Percentiles rank a stretch among this genome's conserved stretches.
Conservation (phyloP, 2,329 filamentous ascomycete species). For the Helicocarpus griseus region DNA sequence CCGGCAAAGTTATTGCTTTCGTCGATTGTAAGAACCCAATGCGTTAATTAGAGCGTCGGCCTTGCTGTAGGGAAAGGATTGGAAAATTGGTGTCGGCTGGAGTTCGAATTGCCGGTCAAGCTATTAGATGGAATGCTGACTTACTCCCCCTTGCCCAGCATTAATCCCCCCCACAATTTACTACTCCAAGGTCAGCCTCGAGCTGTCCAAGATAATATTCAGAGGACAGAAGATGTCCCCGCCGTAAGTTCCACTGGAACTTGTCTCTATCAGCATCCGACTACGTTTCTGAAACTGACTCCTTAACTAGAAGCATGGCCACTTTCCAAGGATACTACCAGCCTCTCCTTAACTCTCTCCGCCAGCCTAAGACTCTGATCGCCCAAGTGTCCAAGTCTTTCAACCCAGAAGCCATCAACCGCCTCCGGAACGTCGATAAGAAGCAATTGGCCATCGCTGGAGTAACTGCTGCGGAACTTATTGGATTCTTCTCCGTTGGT, state of each 20-base stretch:
- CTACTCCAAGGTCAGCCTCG: constrained; percentile 81
- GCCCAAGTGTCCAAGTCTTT: constrained; percentile 22
- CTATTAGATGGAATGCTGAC: not conserved
- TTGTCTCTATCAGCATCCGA: constrained; percentile 2
- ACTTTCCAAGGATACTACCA: constrained; percentile 85
- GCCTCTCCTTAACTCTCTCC: constrained; percentile 58
- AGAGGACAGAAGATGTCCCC: constrained; percentile 82
- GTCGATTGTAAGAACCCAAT: constrained; percentile 63
- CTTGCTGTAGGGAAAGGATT: too few relatives aligned
- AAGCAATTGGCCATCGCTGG: constrained; percentile 63
- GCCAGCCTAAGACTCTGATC: constrained; percentile 57
- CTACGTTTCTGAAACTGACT: constrained; percentile 3
- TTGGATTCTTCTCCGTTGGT: constrained; percentile 96
- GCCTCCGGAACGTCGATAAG: constrained; percentile 59
- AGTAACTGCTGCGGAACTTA: constrained; percentile 71
- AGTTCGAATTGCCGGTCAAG: too few relatives aligned
- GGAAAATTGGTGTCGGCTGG: too few relatives aligned
- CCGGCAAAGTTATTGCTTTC: constrained; percentile 66
- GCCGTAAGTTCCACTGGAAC: constrained; percentile 57
- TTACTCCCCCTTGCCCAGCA: constrained; percentile 44
- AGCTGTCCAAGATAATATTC: constrained; percentile 82
- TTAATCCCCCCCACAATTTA: constrained; percentile 79
- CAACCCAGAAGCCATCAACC: constrained; percentile 18
- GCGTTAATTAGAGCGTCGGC: not conserved
- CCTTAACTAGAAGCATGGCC: constrained; percentile 53